These are phyloP conservation scores for Agaricales sp. DNA, from an alignment of 1,284 basidiomycete species.

Conservation along the genomic window DNA sequence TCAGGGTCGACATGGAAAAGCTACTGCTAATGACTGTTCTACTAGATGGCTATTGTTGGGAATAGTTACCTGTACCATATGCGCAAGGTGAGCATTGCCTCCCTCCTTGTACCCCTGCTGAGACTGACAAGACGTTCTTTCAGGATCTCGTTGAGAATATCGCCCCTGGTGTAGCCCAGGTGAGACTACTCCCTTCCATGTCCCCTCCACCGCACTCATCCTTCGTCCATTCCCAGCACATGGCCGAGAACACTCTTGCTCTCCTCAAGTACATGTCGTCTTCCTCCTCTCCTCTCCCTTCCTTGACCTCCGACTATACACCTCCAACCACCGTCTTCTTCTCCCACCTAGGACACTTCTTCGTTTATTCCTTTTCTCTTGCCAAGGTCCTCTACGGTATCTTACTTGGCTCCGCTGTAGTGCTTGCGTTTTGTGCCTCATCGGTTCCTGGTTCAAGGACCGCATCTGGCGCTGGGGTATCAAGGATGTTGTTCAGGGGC, in stretches of 20 bases:
- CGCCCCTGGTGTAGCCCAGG: slow-evolving; percentile 67
- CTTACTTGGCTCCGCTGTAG: slow-evolving; percentile 20
- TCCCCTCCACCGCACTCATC: not conserved
- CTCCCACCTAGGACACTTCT: slow-evolving; percentile 57
- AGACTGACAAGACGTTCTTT: slow-evolving; percentile 5
- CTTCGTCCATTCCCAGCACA: slow-evolving; percentile 47
- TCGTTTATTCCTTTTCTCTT: slow-evolving; percentile 65
- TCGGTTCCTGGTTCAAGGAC: slow-evolving; percentile 30
- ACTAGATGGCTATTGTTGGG: slow-evolving; percentile 86
- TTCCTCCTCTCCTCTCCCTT: slow-evolving; percentile 50
- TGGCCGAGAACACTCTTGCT: slow-evolving; percentile 85
- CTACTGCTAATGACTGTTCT: no score
- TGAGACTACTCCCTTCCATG: slow-evolving; percentile 13
- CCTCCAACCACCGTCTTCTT: slow-evolving; percentile 71
- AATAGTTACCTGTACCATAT: slow-evolving; percentile 94
- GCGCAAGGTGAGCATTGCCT: slow-evolving; percentile 43
- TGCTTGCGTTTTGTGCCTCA: slow-evolving; percentile 22
- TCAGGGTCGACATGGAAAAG: no score
- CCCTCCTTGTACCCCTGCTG: slow-evolving; percentile 2
- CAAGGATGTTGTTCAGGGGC: not conserved
- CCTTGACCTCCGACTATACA: slow-evolving; percentile 42
- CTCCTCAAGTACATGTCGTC: slow-evolving; percentile 77
- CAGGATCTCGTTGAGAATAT: slow-evolving; percentile 78
- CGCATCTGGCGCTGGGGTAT: slow-evolving; percentile 19
- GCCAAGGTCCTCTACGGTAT: slow-evolving; percentile 64